These are phyloP conservation scores for Penicillium paneum DNA, from an alignment of 2,329 filamentous ascomycete species.

Conservation along the genomic window DNA sequence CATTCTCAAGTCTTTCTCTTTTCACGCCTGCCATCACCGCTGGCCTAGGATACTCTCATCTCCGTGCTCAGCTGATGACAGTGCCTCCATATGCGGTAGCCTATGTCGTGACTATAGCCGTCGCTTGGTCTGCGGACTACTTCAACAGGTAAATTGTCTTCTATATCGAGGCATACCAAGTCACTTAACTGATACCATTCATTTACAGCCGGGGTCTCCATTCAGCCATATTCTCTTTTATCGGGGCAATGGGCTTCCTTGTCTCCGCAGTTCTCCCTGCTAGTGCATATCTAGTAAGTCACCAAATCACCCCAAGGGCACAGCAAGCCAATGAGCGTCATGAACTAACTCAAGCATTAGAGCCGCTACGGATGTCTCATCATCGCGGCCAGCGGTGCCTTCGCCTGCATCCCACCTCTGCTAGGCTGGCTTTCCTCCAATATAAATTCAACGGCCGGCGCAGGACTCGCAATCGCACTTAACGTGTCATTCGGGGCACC, in stretches of 20 bases:
- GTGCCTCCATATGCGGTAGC: slow-evolving; percentile 63
- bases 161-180: neutral
- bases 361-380: slow-evolving; percentile 68
- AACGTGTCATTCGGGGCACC: slow-evolving; percentile 67
- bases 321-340: neutral
- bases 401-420: slow-evolving; percentile 66
- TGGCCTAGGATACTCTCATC: slow-evolving; percentile 53
- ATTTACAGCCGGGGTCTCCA: slow-evolving; percentile 47
- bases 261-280: slow-evolving; percentile 62
- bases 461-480: slow-evolving; percentile 66
- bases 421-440: slow-evolving; percentile 70
- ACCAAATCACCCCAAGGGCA: neutral
- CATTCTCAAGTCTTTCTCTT: slow-evolving; percentile 58
- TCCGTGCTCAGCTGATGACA: slow-evolving; percentile 64
- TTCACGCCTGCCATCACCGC: slow-evolving; percentile 65
- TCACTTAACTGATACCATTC: neutral
- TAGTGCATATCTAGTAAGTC: slow-evolving; percentile 51
- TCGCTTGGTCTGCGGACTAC: slow-evolving; percentile 61
- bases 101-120: slow-evolving; percentile 51
- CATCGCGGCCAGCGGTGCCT: slow-evolving; percentile 63
- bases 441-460: slow-evolving; percentile 61
- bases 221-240: slow-evolving; percentile 48
- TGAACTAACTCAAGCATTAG: slow-evolving; percentile 15
- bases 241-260: slow-evolving; percentile 58
- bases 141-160: slow-evolving; percentile 32